These are phyloP conservation scores for Prototheca wickerhamii DNA, from an alignment of 163 green algal genomes.

Conservation along the genomic window DNA sequence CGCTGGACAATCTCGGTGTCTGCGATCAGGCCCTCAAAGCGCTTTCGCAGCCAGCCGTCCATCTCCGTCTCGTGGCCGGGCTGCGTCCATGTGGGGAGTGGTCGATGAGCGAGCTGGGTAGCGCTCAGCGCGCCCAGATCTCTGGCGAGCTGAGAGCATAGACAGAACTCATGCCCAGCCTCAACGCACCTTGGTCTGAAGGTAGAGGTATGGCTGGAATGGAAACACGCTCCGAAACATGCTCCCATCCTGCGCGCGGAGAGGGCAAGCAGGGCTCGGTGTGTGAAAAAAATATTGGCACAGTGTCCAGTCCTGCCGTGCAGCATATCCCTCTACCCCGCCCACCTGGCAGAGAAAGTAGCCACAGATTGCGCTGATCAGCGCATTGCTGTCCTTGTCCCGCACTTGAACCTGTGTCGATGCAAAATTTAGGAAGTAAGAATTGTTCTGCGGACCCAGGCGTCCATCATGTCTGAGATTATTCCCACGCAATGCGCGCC, in stretches of 20 bases:
- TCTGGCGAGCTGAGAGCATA: background rate
- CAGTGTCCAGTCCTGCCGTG: no score
- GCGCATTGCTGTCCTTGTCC: background rate
- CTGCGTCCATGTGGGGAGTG: constrained; percentile 8
- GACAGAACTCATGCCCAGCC: background rate
- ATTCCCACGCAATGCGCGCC: background rate
- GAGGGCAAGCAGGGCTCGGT: no score
- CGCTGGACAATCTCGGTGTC: constrained; percentile 61
- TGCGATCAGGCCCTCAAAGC: constrained; percentile 58
- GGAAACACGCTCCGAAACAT: constrained; percentile 87
- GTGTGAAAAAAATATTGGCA: no score
- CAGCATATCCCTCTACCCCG: background rate
- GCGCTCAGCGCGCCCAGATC: no score
- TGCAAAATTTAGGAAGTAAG: background rate
- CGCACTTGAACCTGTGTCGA: background rate
- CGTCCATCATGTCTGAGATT: background rate
- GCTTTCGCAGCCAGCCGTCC: constrained; percentile 75
- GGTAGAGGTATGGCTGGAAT: constrained; percentile 89
- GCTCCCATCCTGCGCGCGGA: constrained; percentile 60
- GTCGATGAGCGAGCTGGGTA: background rate
- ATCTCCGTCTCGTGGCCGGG: constrained; percentile 74
- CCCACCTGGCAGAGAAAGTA: constrained; percentile 89
- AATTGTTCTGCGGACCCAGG: background rate
- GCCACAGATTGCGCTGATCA: constrained; percentile 72
- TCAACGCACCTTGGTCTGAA: constrained; percentile 55